phyloP scores from a whole-genome alignment of 768 basidiomycete genomes.

The Mycena rosella region DNA sequence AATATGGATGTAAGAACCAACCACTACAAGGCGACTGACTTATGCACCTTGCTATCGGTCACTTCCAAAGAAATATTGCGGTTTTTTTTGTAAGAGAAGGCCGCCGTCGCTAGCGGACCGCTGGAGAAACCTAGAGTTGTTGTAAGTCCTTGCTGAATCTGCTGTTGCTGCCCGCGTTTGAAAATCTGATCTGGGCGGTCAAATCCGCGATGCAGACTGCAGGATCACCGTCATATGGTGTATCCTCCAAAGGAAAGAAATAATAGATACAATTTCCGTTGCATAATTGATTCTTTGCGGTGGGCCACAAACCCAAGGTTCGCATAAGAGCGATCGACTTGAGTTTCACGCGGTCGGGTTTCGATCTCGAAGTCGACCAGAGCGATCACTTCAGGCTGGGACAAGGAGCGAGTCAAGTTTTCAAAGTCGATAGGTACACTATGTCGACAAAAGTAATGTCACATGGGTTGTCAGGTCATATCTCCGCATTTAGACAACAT shows the following conservation, averaged over 20 bases:
- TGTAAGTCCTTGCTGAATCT: not conserved
- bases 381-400: slow-evolving; percentile 16
- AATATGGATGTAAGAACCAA: not conserved
- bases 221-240: not conserved
- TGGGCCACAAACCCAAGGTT: slow-evolving; percentile 22
- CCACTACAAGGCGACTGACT: too few relatives aligned
- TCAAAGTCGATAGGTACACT: not conserved
- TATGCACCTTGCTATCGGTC: slow-evolving; percentile 12
- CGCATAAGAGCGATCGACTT: slow-evolving; percentile 19
- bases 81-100: not conserved
- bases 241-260: not conserved
- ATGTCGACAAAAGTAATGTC: too few relatives aligned
- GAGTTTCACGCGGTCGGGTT: slow-evolving; percentile 6
- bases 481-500: too few relatives aligned
- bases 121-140: not conserved
- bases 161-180: slow-evolving; percentile 6
- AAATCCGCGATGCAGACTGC: slow-evolving; percentile 11
- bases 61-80: not conserved
- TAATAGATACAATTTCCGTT: slow-evolving; percentile 3
- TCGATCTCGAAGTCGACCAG: slow-evolving; percentile 15
- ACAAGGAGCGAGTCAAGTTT: not conserved
- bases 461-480: too few relatives aligned
- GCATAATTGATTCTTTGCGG: slow-evolving; percentile 7
- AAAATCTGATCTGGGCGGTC: slow-evolving; percentile 12
- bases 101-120: not conserved